Conservation (phyloP, 495 filamentous ascomycete genomes). For the Clohesyomyces aquaticus region DNA sequence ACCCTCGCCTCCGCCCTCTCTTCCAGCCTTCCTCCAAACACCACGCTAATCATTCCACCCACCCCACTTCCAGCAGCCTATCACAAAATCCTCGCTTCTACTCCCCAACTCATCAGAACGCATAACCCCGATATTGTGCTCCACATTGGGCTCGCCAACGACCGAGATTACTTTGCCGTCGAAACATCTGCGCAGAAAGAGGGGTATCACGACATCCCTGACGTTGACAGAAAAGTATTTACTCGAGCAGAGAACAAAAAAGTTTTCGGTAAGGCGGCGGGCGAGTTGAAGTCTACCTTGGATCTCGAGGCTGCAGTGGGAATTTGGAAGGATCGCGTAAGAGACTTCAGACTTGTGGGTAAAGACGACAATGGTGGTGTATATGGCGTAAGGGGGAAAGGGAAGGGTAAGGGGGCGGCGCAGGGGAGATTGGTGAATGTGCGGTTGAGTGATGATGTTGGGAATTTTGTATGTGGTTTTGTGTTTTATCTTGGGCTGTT, state of each 20-base stretch:
- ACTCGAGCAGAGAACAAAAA: constrained; percentile 41
- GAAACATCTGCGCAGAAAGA: constrained; percentile 41
- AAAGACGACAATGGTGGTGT: neutral
- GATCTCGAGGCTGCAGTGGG: constrained; percentile 35
- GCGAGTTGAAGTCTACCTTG: constrained; percentile 24
- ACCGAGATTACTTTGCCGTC: constrained; percentile 38
- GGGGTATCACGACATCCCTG: constrained; percentile 45
- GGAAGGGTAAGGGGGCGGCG: constrained; percentile 10
- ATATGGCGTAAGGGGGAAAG: constrained; percentile 1
- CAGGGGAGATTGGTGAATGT: constrained; percentile 28
- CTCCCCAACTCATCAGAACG: constrained; percentile 34
- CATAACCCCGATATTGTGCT: constrained; percentile 41
- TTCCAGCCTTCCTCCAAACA: neutral
- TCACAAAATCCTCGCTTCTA: constrained; percentile 31
- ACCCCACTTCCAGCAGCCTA: constrained; percentile 36
- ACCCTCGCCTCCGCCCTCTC: constrained; percentile 22
- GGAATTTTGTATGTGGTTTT: constrained; percentile 46
- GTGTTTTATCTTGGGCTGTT: constrained; percentile 41
- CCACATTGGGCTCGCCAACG: constrained; percentile 42
- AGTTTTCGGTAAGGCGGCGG: constrained; percentile 39
- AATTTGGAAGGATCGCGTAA: constrained; percentile 7
- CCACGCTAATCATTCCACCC: constrained; percentile 28
- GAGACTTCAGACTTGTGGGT: neutral
- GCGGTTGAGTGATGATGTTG: constrained; percentile 42
- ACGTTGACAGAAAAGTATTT: constrained; percentile 39